phyloP scores from a whole-genome alignment of 2,329 filamentous ascomycete species.

The Apiospora phragmitis region DNA sequence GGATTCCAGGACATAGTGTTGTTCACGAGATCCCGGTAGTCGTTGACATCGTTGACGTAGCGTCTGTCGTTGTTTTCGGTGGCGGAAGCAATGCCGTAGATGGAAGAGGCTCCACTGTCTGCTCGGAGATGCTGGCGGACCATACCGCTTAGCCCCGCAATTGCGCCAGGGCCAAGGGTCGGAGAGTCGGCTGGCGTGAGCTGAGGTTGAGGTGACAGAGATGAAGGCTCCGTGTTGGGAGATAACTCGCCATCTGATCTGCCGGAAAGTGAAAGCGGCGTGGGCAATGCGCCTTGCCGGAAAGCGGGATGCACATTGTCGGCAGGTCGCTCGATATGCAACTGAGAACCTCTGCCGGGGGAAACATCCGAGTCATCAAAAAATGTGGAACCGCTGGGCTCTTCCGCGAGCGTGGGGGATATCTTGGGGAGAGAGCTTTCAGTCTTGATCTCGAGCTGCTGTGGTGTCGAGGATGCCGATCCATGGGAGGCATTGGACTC shows the following conservation, averaged over 20 bases:
- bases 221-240: conserved; percentile 15
- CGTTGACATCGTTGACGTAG: conserved; percentile 35
- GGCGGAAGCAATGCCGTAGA: conserved; percentile 59
- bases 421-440: no score
- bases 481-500: conserved; percentile 46
- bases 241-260: conserved; percentile 32
- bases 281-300: conserved; percentile 45
- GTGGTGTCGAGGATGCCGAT: conserved; percentile 46
- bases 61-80: conserved; percentile 39
- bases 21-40: conserved; percentile 16
- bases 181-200: conserved; percentile 64
- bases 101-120: conserved; percentile 78
- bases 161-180: conserved; percentile 64
- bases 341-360: conserved; percentile 16
- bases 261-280: conserved; percentile 39
- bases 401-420: conserved; percentile 29
- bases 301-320: conserved; percentile 58
- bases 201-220: conserved; percentile 17
- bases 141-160: conserved; percentile 73
- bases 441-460: conserved; percentile 33
- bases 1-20: background rate
- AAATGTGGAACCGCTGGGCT: conserved; percentile 41
- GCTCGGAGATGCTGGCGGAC: conserved; percentile 82
- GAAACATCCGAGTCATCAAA: conserved; percentile 42
- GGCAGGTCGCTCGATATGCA: conserved; percentile 44